Conservation (phyloP, 2,329 filamentous ascomycete species). For the Xylariaceae sp. region DNA sequence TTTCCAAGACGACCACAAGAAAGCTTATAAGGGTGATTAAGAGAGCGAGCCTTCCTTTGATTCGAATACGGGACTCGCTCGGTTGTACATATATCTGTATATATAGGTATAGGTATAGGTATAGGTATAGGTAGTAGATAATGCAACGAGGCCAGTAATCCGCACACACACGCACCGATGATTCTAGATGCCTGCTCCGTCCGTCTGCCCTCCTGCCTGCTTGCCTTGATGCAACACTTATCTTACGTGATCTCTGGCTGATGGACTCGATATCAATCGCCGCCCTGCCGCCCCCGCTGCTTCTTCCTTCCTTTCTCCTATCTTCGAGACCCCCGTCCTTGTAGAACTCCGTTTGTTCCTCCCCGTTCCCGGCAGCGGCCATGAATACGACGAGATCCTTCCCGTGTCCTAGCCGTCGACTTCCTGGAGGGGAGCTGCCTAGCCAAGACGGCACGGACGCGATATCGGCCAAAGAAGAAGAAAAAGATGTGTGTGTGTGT, state of each 20-base stretch:
- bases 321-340: background rate
- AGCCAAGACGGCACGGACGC: slow-evolving; percentile 22
- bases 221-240: background rate
- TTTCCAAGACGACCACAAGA: no score
- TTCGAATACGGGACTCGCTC: no score
- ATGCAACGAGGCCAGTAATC: slow-evolving; percentile 1
- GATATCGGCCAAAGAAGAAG: slow-evolving; percentile 17
- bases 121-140: no score
- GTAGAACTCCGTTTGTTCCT: background rate
- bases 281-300: background rate
- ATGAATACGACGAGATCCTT: slow-evolving; percentile 6
- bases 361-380: background rate
- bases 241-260: background rate
- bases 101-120: no score
- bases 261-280: background rate
- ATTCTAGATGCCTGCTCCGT: background rate
- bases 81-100: no score
- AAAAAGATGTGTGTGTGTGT: no score
- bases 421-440: slow-evolving; percentile 14
- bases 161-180: slow-evolving; percentile 2
- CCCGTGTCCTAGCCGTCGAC: background rate
- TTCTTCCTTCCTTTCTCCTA: background rate
- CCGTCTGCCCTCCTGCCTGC: background rate
- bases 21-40: no score
- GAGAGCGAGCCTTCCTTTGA: no score